Conservation (phyloP, 805 yeast species). For the Teunomyces cretensis region DNA sequence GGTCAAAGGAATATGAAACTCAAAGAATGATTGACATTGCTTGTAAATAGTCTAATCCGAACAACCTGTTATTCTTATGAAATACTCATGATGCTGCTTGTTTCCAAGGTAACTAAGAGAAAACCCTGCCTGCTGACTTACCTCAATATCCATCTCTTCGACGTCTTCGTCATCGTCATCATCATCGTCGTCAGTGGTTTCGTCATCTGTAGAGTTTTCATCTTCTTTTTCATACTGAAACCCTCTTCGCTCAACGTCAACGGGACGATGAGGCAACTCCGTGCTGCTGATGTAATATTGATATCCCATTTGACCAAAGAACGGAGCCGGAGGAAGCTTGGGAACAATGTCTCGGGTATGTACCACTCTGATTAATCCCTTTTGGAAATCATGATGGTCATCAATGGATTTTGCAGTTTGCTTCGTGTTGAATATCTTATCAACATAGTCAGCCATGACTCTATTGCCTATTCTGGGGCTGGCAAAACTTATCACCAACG, state of each 20-base stretch:
- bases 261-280: constrained; percentile 35
- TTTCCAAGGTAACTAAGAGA: constrained; percentile 14
- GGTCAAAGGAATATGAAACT: constrained; percentile 54
- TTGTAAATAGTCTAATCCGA: constrained; percentile 7
- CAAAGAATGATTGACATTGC: constrained; percentile 49
- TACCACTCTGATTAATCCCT: constrained; percentile 53
- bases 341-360: constrained; percentile 64
- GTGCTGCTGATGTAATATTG: constrained; percentile 46
- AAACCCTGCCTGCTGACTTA: background rate
- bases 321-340: constrained; percentile 51
- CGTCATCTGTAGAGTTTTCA: background rate
- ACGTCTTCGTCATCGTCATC: background rate
- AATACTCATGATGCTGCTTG: constrained; percentile 33
- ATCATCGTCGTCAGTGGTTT: background rate
- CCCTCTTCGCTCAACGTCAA: constrained; percentile 3
- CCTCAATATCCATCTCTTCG: background rate
- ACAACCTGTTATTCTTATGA: constrained; percentile 32
- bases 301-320: constrained; percentile 49
- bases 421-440: constrained; percentile 44
- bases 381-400: constrained; percentile 20
- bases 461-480: constrained; percentile 65
- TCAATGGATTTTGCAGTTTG: constrained; percentile 21
- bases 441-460: constrained; percentile 50
- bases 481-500: constrained; percentile 59
- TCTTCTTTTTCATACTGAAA: background rate